Base-by-base conservation (phyloP, 2,329 filamentous ascomycete species). In the Neopestalotiopsis sp. region DNA sequence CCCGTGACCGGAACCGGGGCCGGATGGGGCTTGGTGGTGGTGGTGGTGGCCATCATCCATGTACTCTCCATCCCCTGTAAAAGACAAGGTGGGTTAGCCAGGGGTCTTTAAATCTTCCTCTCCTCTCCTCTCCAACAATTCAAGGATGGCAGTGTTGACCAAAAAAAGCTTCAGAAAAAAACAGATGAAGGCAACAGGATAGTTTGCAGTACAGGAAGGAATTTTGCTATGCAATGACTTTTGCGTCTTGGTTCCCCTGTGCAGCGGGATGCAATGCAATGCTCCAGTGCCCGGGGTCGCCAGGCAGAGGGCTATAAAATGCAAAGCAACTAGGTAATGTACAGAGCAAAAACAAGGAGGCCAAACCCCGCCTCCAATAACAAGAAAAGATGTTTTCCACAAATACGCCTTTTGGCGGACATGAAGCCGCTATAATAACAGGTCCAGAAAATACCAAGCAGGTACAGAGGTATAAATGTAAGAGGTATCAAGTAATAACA, bases 1-100 rank as follows among this genome's bases (percentile, higher is more conserved):
- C 70, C 86, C 82, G 67, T 71, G 71, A 61, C 74, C 77, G 72
- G 72, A 89, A 85, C 72, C 78, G 76, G 69, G 86, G 63, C 84
- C 85, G 74, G 85, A 87, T 69, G 87, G 88, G 69, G 88, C 84
- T 78, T 89, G 89, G 74, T 88, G 87, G 70, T 91, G 89, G 77
- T 93, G 91, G 78, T 91, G 86, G 80, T 91, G 87, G 77, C 89
- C 87, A 77, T 90, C 86, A 77, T 90, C 85, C 80, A 85, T 81
- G 83, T 90, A 90, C 75, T 87, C 87, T 82, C 87, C 87, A 79
- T 88, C 88, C 80, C 87, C 91, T 88, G 81, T 75, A 77, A 73
- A 78, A 76, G 77, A 74, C 70, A 65, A 73, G 70, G 70, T 70
- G 73, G 71, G 74, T 78, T 76, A 79, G 76, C 74, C 72, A 73